A percentile compares a stretch with the other conserved stretches of the same genome.
These are phyloP conservation scores for Mycogone perniciosa DNA, from an alignment of 2,329 filamentous ascomycete species.

Conservation along the genomic window DNA sequence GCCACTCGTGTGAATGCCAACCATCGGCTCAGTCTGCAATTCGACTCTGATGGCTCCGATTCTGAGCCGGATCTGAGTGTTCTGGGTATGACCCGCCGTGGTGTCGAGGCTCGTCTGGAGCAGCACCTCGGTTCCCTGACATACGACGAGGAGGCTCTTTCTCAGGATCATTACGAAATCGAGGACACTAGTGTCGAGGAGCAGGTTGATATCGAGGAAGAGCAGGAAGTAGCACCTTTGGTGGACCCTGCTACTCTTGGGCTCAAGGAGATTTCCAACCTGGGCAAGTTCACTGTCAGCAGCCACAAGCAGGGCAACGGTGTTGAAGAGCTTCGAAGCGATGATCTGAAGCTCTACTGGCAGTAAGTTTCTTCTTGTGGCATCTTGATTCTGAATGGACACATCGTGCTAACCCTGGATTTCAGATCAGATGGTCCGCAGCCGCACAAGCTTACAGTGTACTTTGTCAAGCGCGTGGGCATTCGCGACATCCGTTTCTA, in stretches of 20 bases:
- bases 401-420: background rate
- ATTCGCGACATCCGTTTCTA: slow-evolving; percentile 75
- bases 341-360: slow-evolving; percentile 70
- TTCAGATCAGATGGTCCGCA: slow-evolving; percentile 73
- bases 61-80: slow-evolving; percentile 34
- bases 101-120: slow-evolving; percentile 16
- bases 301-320: slow-evolving; percentile 76
- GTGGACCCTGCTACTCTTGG: slow-evolving; percentile 48
- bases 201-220: slow-evolving; percentile 28
- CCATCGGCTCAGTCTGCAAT: slow-evolving; percentile 31
- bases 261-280: slow-evolving; percentile 77
- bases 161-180: slow-evolving; percentile 27
- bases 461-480: slow-evolving; percentile 77
- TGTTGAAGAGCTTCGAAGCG: slow-evolving; percentile 67
- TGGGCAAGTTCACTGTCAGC: slow-evolving; percentile 77
- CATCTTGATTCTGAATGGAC: background rate
- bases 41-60: slow-evolving; percentile 30
- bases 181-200: slow-evolving; percentile 25
- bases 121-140: slow-evolving; percentile 27
- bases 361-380: slow-evolving; percentile 49
- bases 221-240: slow-evolving; percentile 36
- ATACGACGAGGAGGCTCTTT: slow-evolving; percentile 23
- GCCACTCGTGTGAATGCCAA: slow-evolving; percentile 24
- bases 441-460: slow-evolving; percentile 74
- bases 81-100: slow-evolving; percentile 29